Conservation (phyloP, 768 basidiomycete genomes). For the Phylloporus rhodoxanthus region DNA sequence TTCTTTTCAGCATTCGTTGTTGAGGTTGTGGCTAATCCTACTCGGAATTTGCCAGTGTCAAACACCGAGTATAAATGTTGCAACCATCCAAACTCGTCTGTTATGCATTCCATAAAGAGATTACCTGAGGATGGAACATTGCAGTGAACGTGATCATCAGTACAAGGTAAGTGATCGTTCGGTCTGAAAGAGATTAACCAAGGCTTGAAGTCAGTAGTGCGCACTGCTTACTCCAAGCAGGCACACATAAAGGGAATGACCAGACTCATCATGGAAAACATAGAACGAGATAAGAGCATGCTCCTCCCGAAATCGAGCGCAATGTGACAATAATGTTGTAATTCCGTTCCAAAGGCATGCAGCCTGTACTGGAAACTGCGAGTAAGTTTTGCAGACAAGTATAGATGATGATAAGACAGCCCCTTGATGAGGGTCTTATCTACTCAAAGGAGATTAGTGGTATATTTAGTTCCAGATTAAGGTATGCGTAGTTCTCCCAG, state of each 20-base stretch:
- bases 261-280: neutral
- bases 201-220: too few relatives aligned
- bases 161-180: neutral
- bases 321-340: too few relatives aligned
- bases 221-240: neutral
- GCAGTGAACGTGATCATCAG: neutral
- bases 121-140: neutral
- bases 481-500: too few relatives aligned
- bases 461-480: too few relatives aligned
- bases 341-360: too few relatives aligned
- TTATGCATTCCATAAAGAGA: neutral
- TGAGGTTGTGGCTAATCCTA: conserved; percentile 26
- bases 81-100: conserved; percentile 54
- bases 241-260: neutral
- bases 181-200: too few relatives aligned
- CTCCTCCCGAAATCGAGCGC: neutral
- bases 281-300: neutral
- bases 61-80: conserved; percentile 59
- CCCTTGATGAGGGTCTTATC: too few relatives aligned
- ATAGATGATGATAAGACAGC: too few relatives aligned
- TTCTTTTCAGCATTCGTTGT: conserved; percentile 43
- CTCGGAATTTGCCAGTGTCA: conserved; percentile 31
- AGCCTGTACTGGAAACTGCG: too few relatives aligned
- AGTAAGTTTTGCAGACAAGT: too few relatives aligned
- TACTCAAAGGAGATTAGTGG: too few relatives aligned